These are phyloP conservation scores for Lathyrus sativus DNA, from an alignment of 306 rosid genomes.

Conservation along the genomic window DNA sequence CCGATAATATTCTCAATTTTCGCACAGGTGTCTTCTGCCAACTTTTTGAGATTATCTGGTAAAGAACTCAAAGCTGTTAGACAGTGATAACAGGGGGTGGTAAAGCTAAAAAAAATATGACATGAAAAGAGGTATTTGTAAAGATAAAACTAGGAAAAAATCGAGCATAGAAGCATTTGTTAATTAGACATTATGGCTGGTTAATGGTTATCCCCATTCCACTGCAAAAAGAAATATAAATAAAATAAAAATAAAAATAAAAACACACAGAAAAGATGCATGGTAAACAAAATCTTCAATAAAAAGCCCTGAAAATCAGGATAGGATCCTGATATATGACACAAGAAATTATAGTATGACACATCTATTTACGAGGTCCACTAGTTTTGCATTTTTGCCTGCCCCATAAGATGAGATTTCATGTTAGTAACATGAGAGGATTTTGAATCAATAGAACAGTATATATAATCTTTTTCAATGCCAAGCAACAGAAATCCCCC, in stretches of 20 bases:
- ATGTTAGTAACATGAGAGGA: background rate
- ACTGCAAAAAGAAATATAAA: background rate
- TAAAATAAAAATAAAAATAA: background rate
- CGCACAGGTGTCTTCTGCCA: constrained; percentile 60
- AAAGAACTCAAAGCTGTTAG: constrained; percentile 16
- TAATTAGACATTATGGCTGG: background rate
- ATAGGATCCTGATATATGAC: background rate
- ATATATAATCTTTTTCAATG: background rate
- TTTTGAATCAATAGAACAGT: background rate
- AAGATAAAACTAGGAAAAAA: constrained; percentile 14
- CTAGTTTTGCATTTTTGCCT: background rate
- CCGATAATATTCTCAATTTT: constrained; percentile 58
- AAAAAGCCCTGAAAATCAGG: constrained; percentile 13
- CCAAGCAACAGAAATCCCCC: background rate
- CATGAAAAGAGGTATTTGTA: background rate
- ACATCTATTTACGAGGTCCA: background rate
- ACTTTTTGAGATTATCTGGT: constrained; percentile 63
- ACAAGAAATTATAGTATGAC: constrained; percentile 11
- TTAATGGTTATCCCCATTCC: constrained; percentile 2
- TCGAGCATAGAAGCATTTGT: background rate
- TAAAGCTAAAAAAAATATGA: background rate
- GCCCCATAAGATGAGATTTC: background rate
- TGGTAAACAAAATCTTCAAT: constrained; percentile 1
- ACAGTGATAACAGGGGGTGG: background rate
- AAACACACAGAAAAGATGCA: constrained; percentile 1